Evolutionary conservation across 768 basidiomycete genomes (phyloP).

Genomic region (Psilocybe sp.): DNA sequence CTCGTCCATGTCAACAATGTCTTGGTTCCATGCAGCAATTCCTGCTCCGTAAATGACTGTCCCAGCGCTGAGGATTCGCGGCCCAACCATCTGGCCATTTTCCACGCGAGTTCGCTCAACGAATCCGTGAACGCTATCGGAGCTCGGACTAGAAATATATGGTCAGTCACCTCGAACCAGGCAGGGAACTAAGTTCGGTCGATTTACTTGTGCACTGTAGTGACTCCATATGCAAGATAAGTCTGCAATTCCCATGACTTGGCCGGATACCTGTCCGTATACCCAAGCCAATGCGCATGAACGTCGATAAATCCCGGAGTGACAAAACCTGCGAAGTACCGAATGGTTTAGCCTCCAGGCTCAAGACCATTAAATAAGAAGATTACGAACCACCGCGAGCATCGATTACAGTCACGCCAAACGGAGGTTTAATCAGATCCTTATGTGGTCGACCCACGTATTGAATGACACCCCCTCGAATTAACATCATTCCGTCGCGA

Average conservation of each 20-base stretch:
- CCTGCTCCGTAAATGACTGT: constrained; percentile 61
- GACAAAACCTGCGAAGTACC: constrained; percentile 47
- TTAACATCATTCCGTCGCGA: constrained; percentile 46
- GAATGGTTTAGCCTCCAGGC: background rate
- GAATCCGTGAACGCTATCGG: constrained; percentile 58
- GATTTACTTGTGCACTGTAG: constrained; percentile 71
- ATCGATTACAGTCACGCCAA: constrained; percentile 47
- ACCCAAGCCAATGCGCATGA: constrained; percentile 75
- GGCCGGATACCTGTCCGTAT: constrained; percentile 49
- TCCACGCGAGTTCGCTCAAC: constrained; percentile 68
- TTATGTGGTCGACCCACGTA: constrained; percentile 35
- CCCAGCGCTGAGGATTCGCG: constrained; percentile 72
- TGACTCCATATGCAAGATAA: constrained; percentile 75
- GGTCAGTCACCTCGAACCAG: background rate
- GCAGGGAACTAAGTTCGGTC: too few species aligned
- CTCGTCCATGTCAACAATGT: constrained; percentile 59
- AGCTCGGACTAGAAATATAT: constrained; percentile 49
- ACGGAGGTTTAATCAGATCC: constrained; percentile 25
- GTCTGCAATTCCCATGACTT: constrained; percentile 74
- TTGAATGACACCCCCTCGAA: constrained; percentile 58
- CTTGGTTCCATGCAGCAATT: constrained; percentile 46
- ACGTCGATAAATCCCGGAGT: constrained; percentile 75
- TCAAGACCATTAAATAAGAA: background rate
- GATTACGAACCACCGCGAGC: constrained; percentile 54
- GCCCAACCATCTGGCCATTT: constrained; percentile 64